A percentile compares a stretch with the other conserved stretches of the same genome.
Evolutionary conservation across 345 rosid genomes (phyloP).

Genomic region (Eucalyptus decipiens): DNA sequence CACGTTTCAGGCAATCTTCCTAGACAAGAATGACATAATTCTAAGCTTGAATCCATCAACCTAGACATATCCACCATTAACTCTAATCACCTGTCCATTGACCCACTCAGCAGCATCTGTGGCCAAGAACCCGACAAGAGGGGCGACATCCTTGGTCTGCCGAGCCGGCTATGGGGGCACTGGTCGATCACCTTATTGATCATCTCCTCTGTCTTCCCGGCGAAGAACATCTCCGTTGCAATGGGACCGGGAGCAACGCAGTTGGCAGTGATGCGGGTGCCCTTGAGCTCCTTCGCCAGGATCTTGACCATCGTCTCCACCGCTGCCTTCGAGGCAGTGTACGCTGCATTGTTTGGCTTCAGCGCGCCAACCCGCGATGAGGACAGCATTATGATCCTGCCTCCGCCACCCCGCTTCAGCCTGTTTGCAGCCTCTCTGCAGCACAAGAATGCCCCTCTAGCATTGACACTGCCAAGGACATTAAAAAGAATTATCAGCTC

Average conservation of each 20-base stretch:
- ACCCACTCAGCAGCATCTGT: slow-evolving; percentile 4
- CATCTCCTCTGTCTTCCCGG: not conserved
- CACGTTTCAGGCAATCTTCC: not conserved
- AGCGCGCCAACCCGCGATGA: not conserved
- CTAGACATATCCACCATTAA: slow-evolving; percentile 3
- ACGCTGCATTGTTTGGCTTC: not conserved
- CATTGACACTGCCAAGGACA: not conserved
- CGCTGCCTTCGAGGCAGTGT: slow-evolving; percentile 5
- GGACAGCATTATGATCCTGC: slow-evolving; percentile 1
- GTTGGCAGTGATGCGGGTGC: slow-evolving; percentile 1
- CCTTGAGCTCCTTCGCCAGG: slow-evolving; percentile 11
- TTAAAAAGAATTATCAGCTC: not conserved
- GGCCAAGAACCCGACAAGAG: not conserved
- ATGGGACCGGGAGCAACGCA: slow-evolving; percentile 1
- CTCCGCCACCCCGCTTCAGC: slow-evolving; percentile 5
- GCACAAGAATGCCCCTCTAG: slow-evolving; percentile 7
- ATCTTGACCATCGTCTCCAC: slow-evolving; percentile 5
- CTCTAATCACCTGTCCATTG: slow-evolving; percentile 1
- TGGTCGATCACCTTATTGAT: not conserved
- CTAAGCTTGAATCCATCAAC: not conserved
- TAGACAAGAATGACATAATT: not conserved
- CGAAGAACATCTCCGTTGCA: slow-evolving; percentile 1
- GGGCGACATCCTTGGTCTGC: not conserved
- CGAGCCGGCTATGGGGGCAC: not conserved
- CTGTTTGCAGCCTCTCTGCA: slow-evolving; percentile 1